phyloP scores from a whole-genome alignment of 176 grass and related monocot species.

The Oryza brachyantha region DNA sequence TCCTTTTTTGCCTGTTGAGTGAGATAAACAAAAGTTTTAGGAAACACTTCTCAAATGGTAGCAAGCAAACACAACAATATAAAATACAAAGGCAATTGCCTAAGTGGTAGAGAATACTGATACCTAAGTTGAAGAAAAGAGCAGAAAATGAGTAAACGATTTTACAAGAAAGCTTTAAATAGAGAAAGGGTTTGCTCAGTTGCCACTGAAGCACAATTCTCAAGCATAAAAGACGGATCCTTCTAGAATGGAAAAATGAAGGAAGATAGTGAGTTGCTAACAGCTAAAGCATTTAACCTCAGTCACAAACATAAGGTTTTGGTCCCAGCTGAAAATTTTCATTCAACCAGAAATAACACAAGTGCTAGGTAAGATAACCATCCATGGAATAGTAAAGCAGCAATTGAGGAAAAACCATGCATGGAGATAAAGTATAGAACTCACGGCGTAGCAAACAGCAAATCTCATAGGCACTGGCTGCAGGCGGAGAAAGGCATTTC shows the following conservation, averaged over 20 bases:
- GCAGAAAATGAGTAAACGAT: neutral
- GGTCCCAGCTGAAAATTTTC: neutral
- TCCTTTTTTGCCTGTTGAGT: conserved; percentile 47
- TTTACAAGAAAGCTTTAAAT: neutral
- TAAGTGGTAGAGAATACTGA: neutral
- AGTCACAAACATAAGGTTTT: neutral
- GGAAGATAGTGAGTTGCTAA: neutral
- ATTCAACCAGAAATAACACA: neutral
- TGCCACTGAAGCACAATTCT: neutral
- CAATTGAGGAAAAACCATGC: neutral
- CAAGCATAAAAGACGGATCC: neutral
- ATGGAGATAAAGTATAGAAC: neutral
- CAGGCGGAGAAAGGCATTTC: conserved; percentile 32
- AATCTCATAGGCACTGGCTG: conserved; percentile 34
- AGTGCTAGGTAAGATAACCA: neutral
- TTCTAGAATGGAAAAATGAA: neutral
- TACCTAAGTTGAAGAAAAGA: neutral
- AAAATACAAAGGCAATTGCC: neutral
- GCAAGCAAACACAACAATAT: neutral
- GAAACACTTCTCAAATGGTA: neutral
- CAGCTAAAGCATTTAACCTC: neutral
- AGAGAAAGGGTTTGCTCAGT: neutral
- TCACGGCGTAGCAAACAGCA: conserved; percentile 38
- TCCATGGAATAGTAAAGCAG: neutral
- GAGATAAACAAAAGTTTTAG: neutral